These are phyloP conservation scores for Zymoseptoria passerinii DNA, from an alignment of 2,329 filamentous ascomycete species.

Conservation along the genomic window DNA sequence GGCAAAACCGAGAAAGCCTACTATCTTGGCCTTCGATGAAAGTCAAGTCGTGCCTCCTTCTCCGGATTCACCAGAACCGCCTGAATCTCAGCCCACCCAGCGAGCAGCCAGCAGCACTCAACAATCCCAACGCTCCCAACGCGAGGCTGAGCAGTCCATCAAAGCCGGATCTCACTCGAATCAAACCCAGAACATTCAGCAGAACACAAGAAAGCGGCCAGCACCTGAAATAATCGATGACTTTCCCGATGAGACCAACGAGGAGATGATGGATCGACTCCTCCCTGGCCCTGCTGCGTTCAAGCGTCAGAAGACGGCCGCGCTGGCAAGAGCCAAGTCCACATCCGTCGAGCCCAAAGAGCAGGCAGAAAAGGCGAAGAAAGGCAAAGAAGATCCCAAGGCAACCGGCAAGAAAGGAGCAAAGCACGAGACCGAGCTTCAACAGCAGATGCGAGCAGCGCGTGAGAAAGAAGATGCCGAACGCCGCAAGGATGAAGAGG, in stretches of 20 bases:
- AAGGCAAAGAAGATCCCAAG: constrained; percentile 30
- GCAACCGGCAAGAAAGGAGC: constrained; percentile 35
- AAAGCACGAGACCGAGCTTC: constrained; percentile 59
- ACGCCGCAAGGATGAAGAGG: constrained; percentile 57
- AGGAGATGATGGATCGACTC: constrained; percentile 59
- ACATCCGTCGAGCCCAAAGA: constrained; percentile 4
- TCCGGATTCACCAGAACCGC: constrained; percentile 15
- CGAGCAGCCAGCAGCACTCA: background rate
- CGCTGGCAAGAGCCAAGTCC: constrained; percentile 27
- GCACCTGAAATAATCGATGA: constrained; percentile 18
- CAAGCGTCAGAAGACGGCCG: constrained; percentile 66
- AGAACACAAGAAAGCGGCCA: constrained; percentile 22
- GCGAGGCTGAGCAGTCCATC: constrained; percentile 15
- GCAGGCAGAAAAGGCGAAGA: constrained; percentile 4
- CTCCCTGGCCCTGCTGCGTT: constrained; percentile 68
- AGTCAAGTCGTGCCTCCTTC: constrained; percentile 22
- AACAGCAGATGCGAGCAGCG: constrained; percentile 52
- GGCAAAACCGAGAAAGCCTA: constrained; percentile 40
- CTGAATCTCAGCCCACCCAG: background rate
- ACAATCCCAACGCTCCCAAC: constrained; percentile 8
- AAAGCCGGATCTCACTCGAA: background rate
- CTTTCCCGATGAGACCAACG: constrained; percentile 12
- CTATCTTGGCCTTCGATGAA: constrained; percentile 46
- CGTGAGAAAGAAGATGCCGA: constrained; percentile 46
- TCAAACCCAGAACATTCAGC: constrained; percentile 6